Percentiles rank a stretch among this genome's conserved stretches.
Evolutionary conservation across 495 filamentous ascomycete genomes (phyloP).

Genomic region (Haplographium delicatum): DNA sequence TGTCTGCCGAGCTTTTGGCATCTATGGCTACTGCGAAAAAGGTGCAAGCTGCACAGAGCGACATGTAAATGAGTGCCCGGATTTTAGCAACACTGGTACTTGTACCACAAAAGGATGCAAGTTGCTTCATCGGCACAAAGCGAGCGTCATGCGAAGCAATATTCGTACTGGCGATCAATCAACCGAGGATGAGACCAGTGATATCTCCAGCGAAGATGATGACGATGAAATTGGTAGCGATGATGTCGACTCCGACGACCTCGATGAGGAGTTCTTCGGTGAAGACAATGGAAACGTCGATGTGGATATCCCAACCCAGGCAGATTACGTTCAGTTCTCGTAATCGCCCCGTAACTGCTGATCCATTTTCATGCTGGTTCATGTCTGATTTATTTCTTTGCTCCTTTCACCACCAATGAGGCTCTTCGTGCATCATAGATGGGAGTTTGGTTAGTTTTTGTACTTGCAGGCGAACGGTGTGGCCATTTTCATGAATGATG

Average conservation of each 20-base stretch:
- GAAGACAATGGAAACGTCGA: constrained; percentile 38
- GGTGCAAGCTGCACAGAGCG: constrained; percentile 73
- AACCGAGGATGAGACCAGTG: constrained; percentile 58
- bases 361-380: constrained; percentile 2
- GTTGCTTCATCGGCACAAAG: constrained; percentile 83
- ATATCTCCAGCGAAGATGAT: constrained; percentile 82
- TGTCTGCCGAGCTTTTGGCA: constrained; percentile 80
- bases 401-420: not conserved
- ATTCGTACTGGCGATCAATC: constrained; percentile 8
- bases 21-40: constrained; percentile 85
- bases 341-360: constrained; percentile 2
- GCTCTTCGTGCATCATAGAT: not conserved
- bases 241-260: constrained; percentile 84
- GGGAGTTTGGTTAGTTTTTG: constrained; percentile 11
- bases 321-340: constrained; percentile 60
- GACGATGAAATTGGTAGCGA: constrained; percentile 73
- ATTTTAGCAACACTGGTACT: constrained; percentile 84
- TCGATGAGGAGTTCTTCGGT: constrained; percentile 60
- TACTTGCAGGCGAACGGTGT: constrained; percentile 1
- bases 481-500: not conserved
- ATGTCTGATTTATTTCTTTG: constrained; percentile 2
- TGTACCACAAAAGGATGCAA: constrained; percentile 82
- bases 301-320: constrained; percentile 55
- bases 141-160: constrained; percentile 53
- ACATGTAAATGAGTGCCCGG: constrained; percentile 87